These are phyloP conservation scores for Mycena epipterygia DNA, from an alignment of 768 basidiomycete species.

Conservation along the genomic window DNA sequence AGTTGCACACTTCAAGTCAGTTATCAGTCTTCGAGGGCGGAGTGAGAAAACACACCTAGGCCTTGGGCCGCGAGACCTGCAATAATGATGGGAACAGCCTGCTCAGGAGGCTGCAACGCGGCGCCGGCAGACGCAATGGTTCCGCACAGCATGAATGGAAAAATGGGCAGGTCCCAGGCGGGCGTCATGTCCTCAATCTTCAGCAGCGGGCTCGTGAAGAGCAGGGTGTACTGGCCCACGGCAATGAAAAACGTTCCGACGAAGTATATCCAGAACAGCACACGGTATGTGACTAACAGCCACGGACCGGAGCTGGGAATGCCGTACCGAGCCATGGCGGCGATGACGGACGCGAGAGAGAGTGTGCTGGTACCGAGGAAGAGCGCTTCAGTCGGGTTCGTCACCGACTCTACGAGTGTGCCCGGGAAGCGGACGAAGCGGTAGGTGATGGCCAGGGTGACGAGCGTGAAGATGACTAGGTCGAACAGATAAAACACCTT, in stretches of 20 bases:
- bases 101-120: conserved; percentile 2
- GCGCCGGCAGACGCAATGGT: conserved; percentile 10
- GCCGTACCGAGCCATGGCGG: conserved; percentile 9
- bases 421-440: conserved; percentile 14
- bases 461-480: background rate
- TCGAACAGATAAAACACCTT: conserved; percentile 9
- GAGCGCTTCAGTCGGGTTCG: conserved; percentile 5
- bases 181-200: conserved; percentile 16
- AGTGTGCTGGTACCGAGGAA: background rate
- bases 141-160: conserved; percentile 13
- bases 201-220: conserved; percentile 15
- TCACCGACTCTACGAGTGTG: background rate
- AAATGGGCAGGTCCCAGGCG: conserved; percentile 18
- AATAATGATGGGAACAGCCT: conserved; percentile 10
- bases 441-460: conserved; percentile 5
- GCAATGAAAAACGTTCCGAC: background rate
- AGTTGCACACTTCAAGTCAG: too few relatives aligned
- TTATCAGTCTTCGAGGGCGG: too few relatives aligned
- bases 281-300: background rate
- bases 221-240: conserved; percentile 5
- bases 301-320: conserved; percentile 2
- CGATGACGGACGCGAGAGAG: background rate
- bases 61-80: conserved; percentile 6
- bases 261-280: conserved; percentile 11
- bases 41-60: too few relatives aligned